phyloP scores from a whole-genome alignment of 495 filamentous ascomycete genomes.

The Podospora comata region DNA sequence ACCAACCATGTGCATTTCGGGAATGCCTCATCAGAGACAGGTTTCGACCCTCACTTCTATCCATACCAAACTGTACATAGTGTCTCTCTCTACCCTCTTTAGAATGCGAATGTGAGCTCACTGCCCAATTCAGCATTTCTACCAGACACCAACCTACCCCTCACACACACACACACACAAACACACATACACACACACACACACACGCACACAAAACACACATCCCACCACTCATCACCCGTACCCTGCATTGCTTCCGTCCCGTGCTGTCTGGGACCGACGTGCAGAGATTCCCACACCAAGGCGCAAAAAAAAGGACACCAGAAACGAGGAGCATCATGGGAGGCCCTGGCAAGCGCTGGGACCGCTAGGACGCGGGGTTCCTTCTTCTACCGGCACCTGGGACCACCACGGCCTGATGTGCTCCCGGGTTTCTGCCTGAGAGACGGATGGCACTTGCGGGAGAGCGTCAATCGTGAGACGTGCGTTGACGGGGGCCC shows the following conservation, averaged over 20 bases:
- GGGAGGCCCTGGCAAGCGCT: slow-evolving; percentile 3
- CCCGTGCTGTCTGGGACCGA: not conserved
- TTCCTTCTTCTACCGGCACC: not conserved
- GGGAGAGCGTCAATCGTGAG: slow-evolving; percentile 1
- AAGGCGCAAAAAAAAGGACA: not conserved
- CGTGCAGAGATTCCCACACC: not conserved
- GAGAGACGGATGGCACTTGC: slow-evolving; percentile 14
- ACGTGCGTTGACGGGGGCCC: not conserved
- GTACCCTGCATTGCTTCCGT: not conserved
- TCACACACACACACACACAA: not conserved
- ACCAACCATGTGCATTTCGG: slow-evolving; percentile 11
- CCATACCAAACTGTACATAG: no score
- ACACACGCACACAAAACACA: not conserved
- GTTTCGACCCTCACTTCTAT: no score
- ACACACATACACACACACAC: not conserved
- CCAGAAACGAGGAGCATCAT: not conserved
- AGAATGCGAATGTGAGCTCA: not conserved
- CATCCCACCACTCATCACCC: not conserved
- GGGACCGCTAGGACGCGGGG: slow-evolving; percentile 15
- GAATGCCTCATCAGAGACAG: slow-evolving; percentile 1
- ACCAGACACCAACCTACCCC: not conserved
- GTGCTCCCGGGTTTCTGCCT: not conserved
- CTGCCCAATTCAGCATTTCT: not conserved
- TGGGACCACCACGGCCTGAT: slow-evolving; percentile 16
- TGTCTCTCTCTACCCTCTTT: not conserved